Evolutionary conservation across 2,329 filamentous ascomycete genomes (phyloP).

Genomic region (Ophiostoma angusticollis): DNA sequence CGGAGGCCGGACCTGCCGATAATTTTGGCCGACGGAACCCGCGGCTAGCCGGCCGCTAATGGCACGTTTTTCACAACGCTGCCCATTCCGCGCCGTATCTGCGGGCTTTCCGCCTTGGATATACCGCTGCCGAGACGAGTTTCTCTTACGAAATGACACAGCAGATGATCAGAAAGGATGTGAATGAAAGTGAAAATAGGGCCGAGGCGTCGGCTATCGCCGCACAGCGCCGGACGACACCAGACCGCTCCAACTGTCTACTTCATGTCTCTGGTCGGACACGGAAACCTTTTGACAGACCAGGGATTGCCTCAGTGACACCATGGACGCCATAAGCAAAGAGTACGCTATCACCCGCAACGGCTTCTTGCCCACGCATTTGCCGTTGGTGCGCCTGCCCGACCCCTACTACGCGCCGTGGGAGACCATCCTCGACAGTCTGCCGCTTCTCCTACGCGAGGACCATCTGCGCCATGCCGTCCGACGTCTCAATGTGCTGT

Average conservation of each 20-base stretch:
- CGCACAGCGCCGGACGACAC: background rate
- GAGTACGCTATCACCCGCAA: slow-evolving; percentile 32
- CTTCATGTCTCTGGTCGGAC: slow-evolving; percentile 13
- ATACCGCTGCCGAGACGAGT: too few relatives aligned
- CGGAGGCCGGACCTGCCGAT: too few relatives aligned
- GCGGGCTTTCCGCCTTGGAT: too few relatives aligned
- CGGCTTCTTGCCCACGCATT: slow-evolving; percentile 64
- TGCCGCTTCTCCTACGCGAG: slow-evolving; percentile 54
- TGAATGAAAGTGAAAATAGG: background rate
- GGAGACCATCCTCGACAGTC: slow-evolving; percentile 56
- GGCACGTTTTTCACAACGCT: too few relatives aligned
- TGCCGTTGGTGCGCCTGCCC: slow-evolving; percentile 52
- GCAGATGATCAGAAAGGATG: background rate
- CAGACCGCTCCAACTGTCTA: slow-evolving; percentile 2
- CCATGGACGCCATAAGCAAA: background rate
- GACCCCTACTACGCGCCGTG: slow-evolving; percentile 67
- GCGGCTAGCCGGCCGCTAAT: too few relatives aligned
- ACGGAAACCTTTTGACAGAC: too few relatives aligned
- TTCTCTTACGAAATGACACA: too few relatives aligned
- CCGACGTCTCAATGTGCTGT: slow-evolving; percentile 54
- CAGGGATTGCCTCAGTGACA: background rate
- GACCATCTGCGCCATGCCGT: slow-evolving; percentile 51
- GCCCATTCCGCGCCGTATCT: too few relatives aligned
- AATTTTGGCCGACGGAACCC: too few relatives aligned
- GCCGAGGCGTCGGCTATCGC: background rate